phyloP scores from a whole-genome alignment of 2,329 filamentous ascomycete genomes.

The Penicillium verrucosum region DNA sequence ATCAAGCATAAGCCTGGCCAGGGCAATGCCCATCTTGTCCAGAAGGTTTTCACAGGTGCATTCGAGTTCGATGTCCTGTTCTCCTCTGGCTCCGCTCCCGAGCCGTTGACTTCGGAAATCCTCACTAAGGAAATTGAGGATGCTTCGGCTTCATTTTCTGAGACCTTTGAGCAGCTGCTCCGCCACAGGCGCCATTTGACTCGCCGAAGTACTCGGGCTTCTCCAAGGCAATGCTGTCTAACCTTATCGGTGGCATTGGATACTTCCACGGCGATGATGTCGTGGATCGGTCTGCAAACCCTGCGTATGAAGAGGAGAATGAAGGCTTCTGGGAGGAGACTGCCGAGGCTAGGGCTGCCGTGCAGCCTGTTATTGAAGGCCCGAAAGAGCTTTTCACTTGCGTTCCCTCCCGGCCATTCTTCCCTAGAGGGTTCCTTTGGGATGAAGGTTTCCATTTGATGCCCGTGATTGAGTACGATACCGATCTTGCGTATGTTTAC shows the following conservation, averaged over 20 bases:
- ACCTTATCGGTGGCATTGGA: conserved; percentile 87
- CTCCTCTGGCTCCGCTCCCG: conserved; percentile 67
- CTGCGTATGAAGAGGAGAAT: conserved; percentile 90
- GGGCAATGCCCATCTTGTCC: conserved; percentile 82
- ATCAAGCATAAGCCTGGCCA: conserved; percentile 57
- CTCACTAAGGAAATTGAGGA: conserved; percentile 67
- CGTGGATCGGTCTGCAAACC: conserved; percentile 85
- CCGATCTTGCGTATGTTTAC: conserved; percentile 65
- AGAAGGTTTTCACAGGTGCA: conserved; percentile 84
- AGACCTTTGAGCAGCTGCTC: conserved; percentile 71
- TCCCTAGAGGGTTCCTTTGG: conserved; percentile 95
- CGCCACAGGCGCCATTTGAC: conserved; percentile 72
- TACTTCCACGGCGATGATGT: conserved; percentile 90
- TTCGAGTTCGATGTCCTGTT: conserved; percentile 94
- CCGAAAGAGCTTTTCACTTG: conserved; percentile 87
- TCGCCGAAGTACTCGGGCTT: conserved; percentile 72
- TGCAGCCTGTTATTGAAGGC: conserved; percentile 68
- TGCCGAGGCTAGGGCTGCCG: conserved; percentile 69
- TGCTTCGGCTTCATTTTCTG: conserved; percentile 65
- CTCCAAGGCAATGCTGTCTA: conserved; percentile 87
- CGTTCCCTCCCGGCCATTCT: conserved; percentile 91
- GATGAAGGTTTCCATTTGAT: conserved; percentile 96
- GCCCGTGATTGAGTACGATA: conserved; percentile 89
- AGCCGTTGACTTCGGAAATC: conserved; percentile 57
- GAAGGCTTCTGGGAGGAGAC: conserved; percentile 96